A percentile compares a stretch with the other conserved stretches of the same genome.
These are phyloP conservation scores for Calocera viscosa DNA, from an alignment of 768 basidiomycete species.

Conservation along the genomic window DNA sequence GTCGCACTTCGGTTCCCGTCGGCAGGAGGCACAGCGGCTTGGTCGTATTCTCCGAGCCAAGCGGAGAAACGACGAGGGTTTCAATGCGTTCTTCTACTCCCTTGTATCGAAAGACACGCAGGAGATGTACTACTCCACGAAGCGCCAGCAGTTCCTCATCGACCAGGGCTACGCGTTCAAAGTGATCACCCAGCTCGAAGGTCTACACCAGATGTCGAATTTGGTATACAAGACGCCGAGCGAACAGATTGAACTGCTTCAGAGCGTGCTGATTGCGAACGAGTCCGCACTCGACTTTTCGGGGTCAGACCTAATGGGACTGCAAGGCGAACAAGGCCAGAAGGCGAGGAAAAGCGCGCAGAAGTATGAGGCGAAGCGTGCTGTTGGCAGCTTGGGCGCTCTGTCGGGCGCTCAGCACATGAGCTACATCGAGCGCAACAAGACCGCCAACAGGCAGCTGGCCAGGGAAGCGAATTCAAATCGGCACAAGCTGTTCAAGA, in stretches of 20 bases:
- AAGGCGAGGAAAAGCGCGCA: background rate
- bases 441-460: constrained; percentile 61
- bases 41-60: constrained; percentile 96
- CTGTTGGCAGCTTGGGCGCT: constrained; percentile 59
- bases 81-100: constrained; percentile 99
- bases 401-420: constrained; percentile 83
- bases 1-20: constrained; percentile 93
- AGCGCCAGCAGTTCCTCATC: constrained; percentile 95
- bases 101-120: constrained; percentile 98
- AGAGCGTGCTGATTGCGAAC: constrained; percentile 79
- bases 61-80: constrained; percentile 95
- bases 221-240: constrained; percentile 83
- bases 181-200: constrained; percentile 95
- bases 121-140: constrained; percentile 99
- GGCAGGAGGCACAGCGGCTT: constrained; percentile 93
- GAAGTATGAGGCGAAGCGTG: constrained; percentile 6
- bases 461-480: constrained; percentile 34
- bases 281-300: constrained; percentile 31
- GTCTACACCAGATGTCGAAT: constrained; percentile 70
- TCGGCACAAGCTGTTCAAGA: constrained; percentile 69
- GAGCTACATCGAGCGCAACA: constrained; percentile 88
- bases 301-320: constrained; percentile 10
- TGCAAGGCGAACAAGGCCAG: constrained; percentile 6
- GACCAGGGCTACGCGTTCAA: constrained; percentile 99
- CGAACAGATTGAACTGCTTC: constrained; percentile 94